phyloP scores from a whole-genome alignment of 2,329 filamentous ascomycete species.

The Xenoacremonium recifei region DNA sequence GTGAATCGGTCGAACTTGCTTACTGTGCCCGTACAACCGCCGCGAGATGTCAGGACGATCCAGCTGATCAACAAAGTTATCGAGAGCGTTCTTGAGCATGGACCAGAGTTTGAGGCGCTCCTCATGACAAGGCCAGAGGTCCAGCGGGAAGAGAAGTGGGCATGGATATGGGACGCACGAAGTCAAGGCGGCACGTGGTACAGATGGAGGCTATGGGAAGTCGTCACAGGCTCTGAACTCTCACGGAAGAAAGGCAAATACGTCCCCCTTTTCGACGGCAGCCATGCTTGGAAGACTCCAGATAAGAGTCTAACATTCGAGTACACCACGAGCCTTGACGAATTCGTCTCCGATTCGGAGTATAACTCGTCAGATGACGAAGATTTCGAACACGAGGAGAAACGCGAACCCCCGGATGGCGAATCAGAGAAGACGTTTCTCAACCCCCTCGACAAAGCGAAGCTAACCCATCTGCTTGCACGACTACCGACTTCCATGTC shows the following conservation, averaged over 20 bases:
- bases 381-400: slow-evolving; percentile 60
- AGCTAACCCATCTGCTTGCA: slow-evolving; percentile 79
- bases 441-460: slow-evolving; percentile 80
- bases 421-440: slow-evolving; percentile 63
- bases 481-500: slow-evolving; percentile 75
- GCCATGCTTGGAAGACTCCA: slow-evolving; percentile 75
- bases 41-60: slow-evolving; percentile 74
- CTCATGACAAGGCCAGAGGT: slow-evolving; percentile 86
- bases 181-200: slow-evolving; percentile 85
- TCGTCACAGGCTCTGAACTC: slow-evolving; percentile 64
- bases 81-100: slow-evolving; percentile 75
- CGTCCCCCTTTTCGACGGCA: slow-evolving; percentile 70
- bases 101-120: slow-evolving; percentile 85
- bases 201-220: slow-evolving; percentile 85
- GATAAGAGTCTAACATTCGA: slow-evolving; percentile 75
- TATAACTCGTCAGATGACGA: slow-evolving; percentile 89
- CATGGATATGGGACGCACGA: slow-evolving; percentile 87
- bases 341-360: slow-evolving; percentile 80
- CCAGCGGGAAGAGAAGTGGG: slow-evolving; percentile 84
- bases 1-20: slow-evolving; percentile 48
- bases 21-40: slow-evolving; percentile 72
- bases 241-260: slow-evolving; percentile 49
- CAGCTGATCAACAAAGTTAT: slow-evolving; percentile 85
- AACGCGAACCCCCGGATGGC: slow-evolving; percentile 42
- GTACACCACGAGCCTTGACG: slow-evolving; percentile 71